Percentiles rank a stretch among this genome's conserved stretches.
These are phyloP conservation scores for Calonectria multiphialidica DNA, from an alignment of 2,329 filamentous ascomycete genomes.

Conservation along the genomic window DNA sequence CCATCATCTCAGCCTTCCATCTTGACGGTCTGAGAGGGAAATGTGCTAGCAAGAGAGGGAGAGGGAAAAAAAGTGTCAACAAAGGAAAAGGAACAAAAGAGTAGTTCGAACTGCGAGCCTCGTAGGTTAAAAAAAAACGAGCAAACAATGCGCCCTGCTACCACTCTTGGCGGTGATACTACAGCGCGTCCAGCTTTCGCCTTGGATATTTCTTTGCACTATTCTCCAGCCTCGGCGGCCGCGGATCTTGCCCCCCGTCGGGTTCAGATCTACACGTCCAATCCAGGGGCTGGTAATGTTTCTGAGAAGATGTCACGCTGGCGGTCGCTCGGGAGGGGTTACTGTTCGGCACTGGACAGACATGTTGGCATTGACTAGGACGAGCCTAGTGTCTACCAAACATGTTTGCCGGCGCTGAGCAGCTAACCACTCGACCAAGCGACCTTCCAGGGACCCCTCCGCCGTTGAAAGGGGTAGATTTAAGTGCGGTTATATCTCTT, in stretches of 20 bases:
- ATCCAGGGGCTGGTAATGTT: constrained; percentile 38
- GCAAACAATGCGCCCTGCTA: constrained; percentile 33
- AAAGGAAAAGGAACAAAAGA: neutral
- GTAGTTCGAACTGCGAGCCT: neutral
- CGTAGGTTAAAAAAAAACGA: constrained; percentile 12
- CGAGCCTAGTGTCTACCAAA: neutral
- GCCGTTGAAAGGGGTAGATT: constrained; percentile 12
- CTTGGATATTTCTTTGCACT: constrained; percentile 45
- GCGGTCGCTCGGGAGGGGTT: neutral
- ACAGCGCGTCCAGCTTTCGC: constrained; percentile 43
- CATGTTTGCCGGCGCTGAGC: neutral
- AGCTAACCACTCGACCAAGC: constrained; percentile 10
- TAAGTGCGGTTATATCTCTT: neutral
- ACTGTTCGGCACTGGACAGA: neutral
- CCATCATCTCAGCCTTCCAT: neutral
- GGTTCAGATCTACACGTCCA: neutral
- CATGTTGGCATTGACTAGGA: neutral
- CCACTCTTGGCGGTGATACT: constrained; percentile 37
- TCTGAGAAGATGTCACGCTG: constrained; percentile 29
- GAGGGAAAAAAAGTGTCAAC: too few species aligned
- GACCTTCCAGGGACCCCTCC: constrained; percentile 20
- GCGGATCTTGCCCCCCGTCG: neutral
- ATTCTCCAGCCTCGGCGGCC: constrained; percentile 34
- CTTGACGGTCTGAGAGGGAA: too few species aligned
- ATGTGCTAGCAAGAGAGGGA: too few species aligned